Evolutionary conservation across 2,329 filamentous ascomycete species (phyloP).

Genomic region (Aspergillus hortae): DNA sequence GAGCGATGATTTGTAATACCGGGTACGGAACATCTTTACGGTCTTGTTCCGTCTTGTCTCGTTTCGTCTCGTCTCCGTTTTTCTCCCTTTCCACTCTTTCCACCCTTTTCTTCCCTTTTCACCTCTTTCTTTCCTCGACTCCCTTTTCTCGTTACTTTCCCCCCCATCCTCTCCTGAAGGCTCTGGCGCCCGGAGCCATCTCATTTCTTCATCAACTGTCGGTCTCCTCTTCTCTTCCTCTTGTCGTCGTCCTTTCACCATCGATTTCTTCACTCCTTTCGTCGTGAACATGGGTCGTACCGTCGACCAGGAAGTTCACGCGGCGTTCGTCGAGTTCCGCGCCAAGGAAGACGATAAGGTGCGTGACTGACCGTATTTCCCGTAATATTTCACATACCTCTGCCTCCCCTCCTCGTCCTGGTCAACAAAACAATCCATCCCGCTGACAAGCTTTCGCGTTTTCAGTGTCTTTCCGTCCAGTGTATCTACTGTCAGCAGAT

Average conservation of each 20-base stretch:
- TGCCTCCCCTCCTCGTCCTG: constrained; percentile 14
- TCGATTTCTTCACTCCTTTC: constrained; percentile 23
- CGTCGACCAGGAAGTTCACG: constrained; percentile 51
- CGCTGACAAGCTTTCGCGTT: constrained; percentile 32
- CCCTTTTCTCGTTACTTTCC: constrained; percentile 7
- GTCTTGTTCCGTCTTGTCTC: constrained; percentile 26
- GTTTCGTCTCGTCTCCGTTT: constrained; percentile 22
- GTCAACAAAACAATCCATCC: constrained; percentile 16
- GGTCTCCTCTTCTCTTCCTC: not conserved
- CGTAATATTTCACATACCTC: constrained; percentile 36
- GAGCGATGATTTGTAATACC: not conserved
- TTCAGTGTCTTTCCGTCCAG: constrained; percentile 50
- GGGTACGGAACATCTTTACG: constrained; percentile 14
- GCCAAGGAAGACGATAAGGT: constrained; percentile 53
- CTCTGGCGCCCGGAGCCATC: not conserved
- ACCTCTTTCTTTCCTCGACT: constrained; percentile 10
- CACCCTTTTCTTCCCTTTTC: constrained; percentile 8
- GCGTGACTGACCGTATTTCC: constrained; percentile 35
- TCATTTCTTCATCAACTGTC: not conserved
- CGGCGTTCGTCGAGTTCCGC: constrained; percentile 52
- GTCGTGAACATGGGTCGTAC: constrained; percentile 47
- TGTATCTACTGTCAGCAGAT: constrained; percentile 54
- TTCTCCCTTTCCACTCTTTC: constrained; percentile 14
- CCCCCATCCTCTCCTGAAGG: not conserved
- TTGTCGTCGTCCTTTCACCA: constrained; percentile 14